Evolutionary conservation across 1,139 yeast genomes (phyloP).

Genomic region (Candida dubliniensis): DNA sequence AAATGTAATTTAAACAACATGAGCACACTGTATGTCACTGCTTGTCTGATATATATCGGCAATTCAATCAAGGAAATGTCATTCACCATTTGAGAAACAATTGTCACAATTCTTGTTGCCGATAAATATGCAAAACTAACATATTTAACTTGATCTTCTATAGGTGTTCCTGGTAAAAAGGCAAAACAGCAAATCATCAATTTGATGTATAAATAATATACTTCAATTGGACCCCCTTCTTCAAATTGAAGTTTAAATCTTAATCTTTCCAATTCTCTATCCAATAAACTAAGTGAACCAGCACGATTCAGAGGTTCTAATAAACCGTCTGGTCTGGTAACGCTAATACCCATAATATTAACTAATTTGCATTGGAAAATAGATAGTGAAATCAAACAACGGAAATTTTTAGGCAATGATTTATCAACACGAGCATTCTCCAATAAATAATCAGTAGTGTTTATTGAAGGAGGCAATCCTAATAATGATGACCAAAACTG

Average conservation of each 20-base stretch:
- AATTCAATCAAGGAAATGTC: constrained; percentile 76
- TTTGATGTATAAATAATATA: constrained; percentile 74
- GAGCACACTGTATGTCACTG: constrained; percentile 79
- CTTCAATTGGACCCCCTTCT: constrained; percentile 68
- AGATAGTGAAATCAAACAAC: constrained; percentile 71
- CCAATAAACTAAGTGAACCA: constrained; percentile 71
- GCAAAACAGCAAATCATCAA: constrained; percentile 88
- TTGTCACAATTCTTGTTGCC: constrained; percentile 79
- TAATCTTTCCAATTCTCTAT: constrained; percentile 73
- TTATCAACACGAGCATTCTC: constrained; percentile 76
- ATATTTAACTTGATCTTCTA: constrained; percentile 82
- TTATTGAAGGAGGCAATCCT: constrained; percentile 83
- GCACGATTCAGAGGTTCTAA: constrained; percentile 84
- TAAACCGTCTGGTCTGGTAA: constrained; percentile 87
- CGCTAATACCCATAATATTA: constrained; percentile 84
- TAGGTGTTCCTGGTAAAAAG: constrained; percentile 86
- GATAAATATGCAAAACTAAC: constrained; percentile 79
- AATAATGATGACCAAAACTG: constrained; percentile 88
- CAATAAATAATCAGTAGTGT: constrained; percentile 75
- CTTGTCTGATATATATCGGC: constrained; percentile 85
- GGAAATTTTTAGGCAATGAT: constrained; percentile 65
- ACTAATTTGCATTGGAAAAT: constrained; percentile 84
- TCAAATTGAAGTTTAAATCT: constrained; percentile 62
- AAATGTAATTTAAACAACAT: constrained; percentile 79
- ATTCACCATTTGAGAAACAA: constrained; percentile 64